These are phyloP conservation scores for Sphagnum fallax DNA, from an alignment of 228 moss, liverwort and hornwort species.

Conservation along the genomic window DNA sequence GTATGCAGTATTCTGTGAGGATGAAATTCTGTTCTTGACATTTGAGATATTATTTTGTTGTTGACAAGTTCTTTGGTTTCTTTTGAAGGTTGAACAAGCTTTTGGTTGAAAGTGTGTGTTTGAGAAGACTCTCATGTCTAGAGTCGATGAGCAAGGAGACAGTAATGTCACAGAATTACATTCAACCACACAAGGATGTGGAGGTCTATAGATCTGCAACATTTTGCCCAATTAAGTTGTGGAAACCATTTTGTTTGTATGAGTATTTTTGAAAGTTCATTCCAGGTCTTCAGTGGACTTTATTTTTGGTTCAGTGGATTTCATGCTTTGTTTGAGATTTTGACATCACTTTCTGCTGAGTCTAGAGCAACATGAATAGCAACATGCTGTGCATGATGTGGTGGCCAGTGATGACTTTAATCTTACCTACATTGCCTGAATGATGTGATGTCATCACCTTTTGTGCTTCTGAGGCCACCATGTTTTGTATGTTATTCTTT, in stretches of 20 bases:
- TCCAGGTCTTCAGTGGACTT: too few species aligned
- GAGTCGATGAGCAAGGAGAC: too few species aligned
- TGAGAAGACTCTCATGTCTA: too few species aligned
- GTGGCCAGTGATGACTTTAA: conserved; percentile 16
- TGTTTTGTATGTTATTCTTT: not conserved
- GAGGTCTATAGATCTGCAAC: too few species aligned
- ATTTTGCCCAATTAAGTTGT: too few species aligned
- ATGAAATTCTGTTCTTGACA: not conserved
- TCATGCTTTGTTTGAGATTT: not conserved
- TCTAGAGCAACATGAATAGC: not conserved
- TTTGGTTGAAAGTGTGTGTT: too few species aligned
- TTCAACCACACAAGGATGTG: too few species aligned
- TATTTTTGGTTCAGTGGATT: too few species aligned
- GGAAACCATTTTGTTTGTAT: not conserved
- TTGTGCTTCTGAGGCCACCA: not conserved
- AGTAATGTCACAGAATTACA: too few species aligned
- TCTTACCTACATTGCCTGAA: conserved; percentile 35
- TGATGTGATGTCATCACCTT: not conserved
- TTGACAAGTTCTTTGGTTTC: not conserved
- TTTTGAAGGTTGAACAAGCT: too few species aligned
- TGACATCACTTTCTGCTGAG: not conserved
- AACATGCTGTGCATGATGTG: conserved; percentile 2
- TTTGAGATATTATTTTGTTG: not conserved
- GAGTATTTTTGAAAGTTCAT: not conserved
- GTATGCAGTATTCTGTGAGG: not conserved